phyloP scores from a whole-genome alignment of 1,284 basidiomycete genomes.

The Heterobasidion annosum region DNA sequence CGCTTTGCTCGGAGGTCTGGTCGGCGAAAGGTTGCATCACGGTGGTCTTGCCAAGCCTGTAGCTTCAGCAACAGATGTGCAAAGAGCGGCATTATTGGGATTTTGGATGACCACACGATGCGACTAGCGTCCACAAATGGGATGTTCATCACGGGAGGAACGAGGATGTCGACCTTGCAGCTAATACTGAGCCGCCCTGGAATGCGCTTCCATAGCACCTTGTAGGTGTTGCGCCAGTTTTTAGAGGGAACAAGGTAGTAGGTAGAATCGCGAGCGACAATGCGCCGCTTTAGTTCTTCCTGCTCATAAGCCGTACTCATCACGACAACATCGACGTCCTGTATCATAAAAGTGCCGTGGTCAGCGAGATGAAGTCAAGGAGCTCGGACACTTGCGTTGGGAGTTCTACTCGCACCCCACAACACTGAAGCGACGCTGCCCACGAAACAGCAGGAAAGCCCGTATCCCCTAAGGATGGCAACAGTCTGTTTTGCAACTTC shows the following conservation, averaged over 20 bases:
- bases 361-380: not conserved
- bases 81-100: slow-evolving; percentile 36
- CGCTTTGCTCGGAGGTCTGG: slow-evolving; percentile 18
- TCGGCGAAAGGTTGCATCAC: slow-evolving; percentile 10
- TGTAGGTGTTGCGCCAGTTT: slow-evolving; percentile 30
- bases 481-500: not conserved
- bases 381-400: slow-evolving; percentile 11
- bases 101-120: slow-evolving; percentile 16
- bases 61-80: slow-evolving; percentile 39
- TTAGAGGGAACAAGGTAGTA: slow-evolving; percentile 33
- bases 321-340: slow-evolving; percentile 47
- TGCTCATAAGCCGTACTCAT: slow-evolving; percentile 21
- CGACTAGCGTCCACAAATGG: slow-evolving; percentile 23
- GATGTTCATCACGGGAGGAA: slow-evolving; percentile 35
- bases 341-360: not conserved
- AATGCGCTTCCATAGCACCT: slow-evolving; percentile 34
- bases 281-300: slow-evolving; percentile 32
- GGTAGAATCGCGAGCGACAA: slow-evolving; percentile 21
- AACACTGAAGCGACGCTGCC: slow-evolving; percentile 15
- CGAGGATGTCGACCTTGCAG: slow-evolving; percentile 46
- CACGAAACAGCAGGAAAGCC: slow-evolving; percentile 13
- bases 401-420: slow-evolving; percentile 12
- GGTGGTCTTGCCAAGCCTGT: slow-evolving; percentile 38
- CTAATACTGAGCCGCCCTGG: slow-evolving; percentile 9
- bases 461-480: slow-evolving; percentile 7